Evolutionary conservation across 306 rosid genomes (phyloP), one percentile per base, ranked within the genome.

Genomic region (Cucurbita ficifolia): DNA sequence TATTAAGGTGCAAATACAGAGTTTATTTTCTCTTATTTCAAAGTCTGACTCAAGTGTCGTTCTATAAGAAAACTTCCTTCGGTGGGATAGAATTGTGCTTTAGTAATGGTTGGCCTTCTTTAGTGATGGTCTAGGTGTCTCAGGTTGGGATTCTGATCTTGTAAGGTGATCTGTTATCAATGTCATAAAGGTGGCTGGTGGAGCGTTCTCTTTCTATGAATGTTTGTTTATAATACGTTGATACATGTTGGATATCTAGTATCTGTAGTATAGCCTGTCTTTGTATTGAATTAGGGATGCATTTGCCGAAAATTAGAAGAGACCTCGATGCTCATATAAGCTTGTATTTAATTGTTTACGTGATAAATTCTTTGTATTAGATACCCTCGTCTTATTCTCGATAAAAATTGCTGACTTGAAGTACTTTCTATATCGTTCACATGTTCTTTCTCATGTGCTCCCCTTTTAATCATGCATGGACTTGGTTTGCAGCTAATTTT

Each of bases 401-500:
- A 42, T 17, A 63, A 39, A 8, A 18, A 3, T n/a, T 63, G 17
- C 35, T 63, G 51, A 11, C 33, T 61, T 35, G 68, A 63, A 63
- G 17, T 67, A 45, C 38, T 67, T 19, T 13, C 56, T 24, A 46
- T 24, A 69, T 14, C 14, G 42, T 69, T 48, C 18, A 6, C 52
- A 10, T 43, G 38, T 40, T 40, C 54, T 68, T 56, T 64, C 68
- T 75, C 46, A 16, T 35, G 43, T 61, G 57, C 56, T 70, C 59
- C 48, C 68, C 40, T 60, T 68, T 42, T 79, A 73, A 79, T 79
- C 78, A 33, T 67, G 75, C 82, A n/a, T 45, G 75, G 60, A 14
- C 78, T 74, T 71, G 52, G 60, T 76, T 76, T 84, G 90, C 93
- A 92, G 98, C 75, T 92, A 56, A 96, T 90, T 74, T 90, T 90